These are phyloP conservation scores for Petunia axillaris DNA, from an alignment of 257 asterid genomes.

Conservation along the genomic window DNA sequence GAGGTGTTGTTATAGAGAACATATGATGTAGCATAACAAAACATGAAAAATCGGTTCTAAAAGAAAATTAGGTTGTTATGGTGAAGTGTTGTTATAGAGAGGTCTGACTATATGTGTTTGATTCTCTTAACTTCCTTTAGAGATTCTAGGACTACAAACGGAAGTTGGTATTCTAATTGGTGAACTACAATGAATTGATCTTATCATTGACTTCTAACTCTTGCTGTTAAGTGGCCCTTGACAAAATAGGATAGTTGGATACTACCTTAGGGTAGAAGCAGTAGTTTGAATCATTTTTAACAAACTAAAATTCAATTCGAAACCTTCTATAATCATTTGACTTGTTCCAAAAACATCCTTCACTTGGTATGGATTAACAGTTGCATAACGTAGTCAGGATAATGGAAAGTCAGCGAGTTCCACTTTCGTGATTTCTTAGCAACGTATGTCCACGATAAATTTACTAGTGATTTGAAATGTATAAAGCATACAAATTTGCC, in stretches of 20 bases:
- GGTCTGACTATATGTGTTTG: too few relatives aligned
- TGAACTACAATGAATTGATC: neutral
- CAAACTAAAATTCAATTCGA: neutral
- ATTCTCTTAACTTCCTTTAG: neutral
- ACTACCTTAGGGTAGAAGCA: neutral
- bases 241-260: neutral
- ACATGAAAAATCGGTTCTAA: too few relatives aligned
- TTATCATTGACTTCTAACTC: neutral
- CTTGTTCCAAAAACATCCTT: neutral
- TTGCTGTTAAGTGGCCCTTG: conserved; percentile 1
- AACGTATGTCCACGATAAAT: neutral
- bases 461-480: neutral
- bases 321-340: neutral
- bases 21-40: too few relatives aligned
- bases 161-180: neutral
- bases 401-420: neutral
- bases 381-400: neutral
- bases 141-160: neutral
- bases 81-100: too few relatives aligned
- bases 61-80: too few relatives aligned
- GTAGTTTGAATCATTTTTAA: neutral
- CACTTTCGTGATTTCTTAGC: neutral
- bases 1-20: too few relatives aligned
- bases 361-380: neutral
- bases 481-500: neutral